These are phyloP conservation scores for Verbena officinalis DNA, from an alignment of 257 asterid species.

Conservation along the genomic window DNA sequence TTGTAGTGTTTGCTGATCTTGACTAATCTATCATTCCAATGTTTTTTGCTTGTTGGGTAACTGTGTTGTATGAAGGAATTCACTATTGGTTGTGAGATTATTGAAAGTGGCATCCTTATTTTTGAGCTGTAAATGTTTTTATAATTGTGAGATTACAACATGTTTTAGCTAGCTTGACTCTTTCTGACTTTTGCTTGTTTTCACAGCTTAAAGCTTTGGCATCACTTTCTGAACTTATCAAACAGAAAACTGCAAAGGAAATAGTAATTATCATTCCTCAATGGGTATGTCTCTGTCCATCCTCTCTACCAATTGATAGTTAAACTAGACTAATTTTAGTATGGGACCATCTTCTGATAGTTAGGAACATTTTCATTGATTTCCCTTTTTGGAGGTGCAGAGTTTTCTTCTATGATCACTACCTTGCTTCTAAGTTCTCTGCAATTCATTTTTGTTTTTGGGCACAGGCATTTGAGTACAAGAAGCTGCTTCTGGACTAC, in stretches of 20 bases:
- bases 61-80: background rate
- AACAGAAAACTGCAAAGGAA: slow-evolving; percentile 71
- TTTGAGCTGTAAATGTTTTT: slow-evolving; percentile 9
- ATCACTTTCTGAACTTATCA: slow-evolving; percentile 72
- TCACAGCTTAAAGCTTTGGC: slow-evolving; percentile 90
- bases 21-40: background rate
- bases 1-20: slow-evolving; percentile 12
- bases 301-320: slow-evolving; percentile 16
- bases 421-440: slow-evolving; percentile 14
- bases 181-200: slow-evolving; percentile 28
- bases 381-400: slow-evolving; percentile 16
- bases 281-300: slow-evolving; percentile 66
- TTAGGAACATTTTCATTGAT: slow-evolving; percentile 20
- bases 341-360: slow-evolving; percentile 19
- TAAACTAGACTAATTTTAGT: slow-evolving; percentile 1
- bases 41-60: background rate
- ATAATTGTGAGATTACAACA: slow-evolving; percentile 8
- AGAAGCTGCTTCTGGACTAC: slow-evolving; percentile 89
- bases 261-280: slow-evolving; percentile 70
- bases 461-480: slow-evolving; percentile 86
- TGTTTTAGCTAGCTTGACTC: slow-evolving; percentile 27
- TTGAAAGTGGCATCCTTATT: background rate
- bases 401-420: slow-evolving; percentile 14
- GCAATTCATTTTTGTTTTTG: slow-evolving; percentile 27
- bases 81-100: slow-evolving; percentile 3